phyloP scores from a whole-genome alignment of 2,329 filamentous ascomycete genomes.

The Coccinonectria pachysandricola region DNA sequence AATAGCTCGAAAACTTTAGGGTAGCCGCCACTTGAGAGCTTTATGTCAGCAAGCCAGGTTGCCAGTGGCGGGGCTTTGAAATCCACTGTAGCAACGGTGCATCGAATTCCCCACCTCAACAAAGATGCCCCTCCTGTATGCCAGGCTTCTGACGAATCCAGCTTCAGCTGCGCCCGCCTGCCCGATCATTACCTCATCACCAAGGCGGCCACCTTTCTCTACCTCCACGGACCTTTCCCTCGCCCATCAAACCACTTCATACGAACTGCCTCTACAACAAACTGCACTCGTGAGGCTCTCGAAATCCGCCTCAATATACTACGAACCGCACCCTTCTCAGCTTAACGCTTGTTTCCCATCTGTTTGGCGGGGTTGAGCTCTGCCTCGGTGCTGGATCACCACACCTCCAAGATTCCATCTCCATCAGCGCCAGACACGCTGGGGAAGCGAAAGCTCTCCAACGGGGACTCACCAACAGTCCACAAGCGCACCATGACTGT shows the following conservation, averaged over 20 bases:
- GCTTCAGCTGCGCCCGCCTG: no score
- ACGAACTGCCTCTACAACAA: constrained; percentile 5
- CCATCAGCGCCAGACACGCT: constrained; percentile 35
- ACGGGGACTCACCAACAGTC: constrained; percentile 46
- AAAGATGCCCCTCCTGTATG: constrained; percentile 2
- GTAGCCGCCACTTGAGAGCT: no score
- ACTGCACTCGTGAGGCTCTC: no score
- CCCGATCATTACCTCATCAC: not conserved
- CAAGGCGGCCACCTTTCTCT: not conserved
- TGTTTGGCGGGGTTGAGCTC: constrained; percentile 28
- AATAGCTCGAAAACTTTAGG: no score
- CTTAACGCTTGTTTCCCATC: no score
- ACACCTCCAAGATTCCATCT: constrained; percentile 26
- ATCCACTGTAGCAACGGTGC: no score
- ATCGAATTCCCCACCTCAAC: constrained; percentile 4
- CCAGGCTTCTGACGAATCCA: no score
- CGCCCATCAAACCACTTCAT: constrained; percentile 10
- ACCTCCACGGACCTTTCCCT: constrained; percentile 7
- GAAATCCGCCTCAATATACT: no score
- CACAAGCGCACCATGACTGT: constrained; percentile 54
- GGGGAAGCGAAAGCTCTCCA: constrained; percentile 59
- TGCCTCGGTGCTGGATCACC: constrained; percentile 24
- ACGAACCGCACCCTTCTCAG: no score
- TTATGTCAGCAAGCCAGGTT: no score
- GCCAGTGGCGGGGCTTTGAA: no score